These are phyloP conservation scores for Scenedesmus sp. DNA, from an alignment of 163 green algal species.

Conservation along the genomic window DNA sequence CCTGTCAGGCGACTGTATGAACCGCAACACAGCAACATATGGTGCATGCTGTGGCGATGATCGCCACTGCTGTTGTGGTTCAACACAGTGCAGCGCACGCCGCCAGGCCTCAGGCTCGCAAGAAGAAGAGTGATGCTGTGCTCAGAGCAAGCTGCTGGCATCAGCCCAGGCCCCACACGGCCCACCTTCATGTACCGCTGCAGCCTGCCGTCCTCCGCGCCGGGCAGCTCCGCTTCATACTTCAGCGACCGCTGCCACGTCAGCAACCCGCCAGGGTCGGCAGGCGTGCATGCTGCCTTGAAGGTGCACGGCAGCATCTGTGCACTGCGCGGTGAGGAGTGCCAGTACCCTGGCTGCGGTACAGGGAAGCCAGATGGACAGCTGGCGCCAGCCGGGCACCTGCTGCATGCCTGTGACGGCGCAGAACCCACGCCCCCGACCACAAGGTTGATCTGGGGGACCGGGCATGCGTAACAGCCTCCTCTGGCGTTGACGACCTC, in stretches of 20 bases:
- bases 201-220: not conserved
- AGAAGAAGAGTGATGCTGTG: no score
- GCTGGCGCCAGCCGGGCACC: not conserved
- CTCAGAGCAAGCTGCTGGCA: no score
- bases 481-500: not conserved
- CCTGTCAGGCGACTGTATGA: no score
- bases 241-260: not conserved
- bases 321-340: not conserved
- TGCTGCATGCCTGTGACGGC: not conserved
- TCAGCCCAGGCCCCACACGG: not conserved
- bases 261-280: not conserved
- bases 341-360: not conserved
- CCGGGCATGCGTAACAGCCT: not conserved
- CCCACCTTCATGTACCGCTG: constrained; percentile 3
- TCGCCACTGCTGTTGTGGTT: no score
- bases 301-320: not conserved
- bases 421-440: no score
- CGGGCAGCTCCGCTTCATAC: not conserved
- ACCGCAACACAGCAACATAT: no score
- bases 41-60: no score
- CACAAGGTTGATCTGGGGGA: not conserved
- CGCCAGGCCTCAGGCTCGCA: no score
- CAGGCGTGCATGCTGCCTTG: not conserved
- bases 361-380: not conserved
- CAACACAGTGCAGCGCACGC: no score